These are phyloP conservation scores for Trypanosoma boissoni DNA, from an alignment of 208 protist species.

Conservation along the genomic window DNA sequence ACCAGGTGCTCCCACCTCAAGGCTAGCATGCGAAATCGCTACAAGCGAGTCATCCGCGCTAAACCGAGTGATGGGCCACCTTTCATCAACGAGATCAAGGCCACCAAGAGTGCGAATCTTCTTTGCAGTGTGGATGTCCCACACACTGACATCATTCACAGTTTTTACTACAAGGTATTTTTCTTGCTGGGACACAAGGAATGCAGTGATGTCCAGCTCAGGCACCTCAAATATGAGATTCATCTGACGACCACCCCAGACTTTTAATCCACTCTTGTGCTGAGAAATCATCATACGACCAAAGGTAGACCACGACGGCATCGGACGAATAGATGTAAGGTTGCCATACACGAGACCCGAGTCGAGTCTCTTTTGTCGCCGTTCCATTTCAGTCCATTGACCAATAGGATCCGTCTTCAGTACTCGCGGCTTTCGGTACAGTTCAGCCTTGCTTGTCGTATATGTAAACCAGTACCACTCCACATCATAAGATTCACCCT, in stretches of 20 bases:
- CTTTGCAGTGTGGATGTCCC: constrained; percentile 73
- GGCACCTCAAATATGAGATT: constrained; percentile 78
- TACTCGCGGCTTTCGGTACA: constrained; percentile 70
- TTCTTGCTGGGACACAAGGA: constrained; percentile 84
- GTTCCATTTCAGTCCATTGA: constrained; percentile 84
- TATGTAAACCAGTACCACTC: constrained; percentile 89
- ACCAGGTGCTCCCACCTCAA: constrained; percentile 42
- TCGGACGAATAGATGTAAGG: constrained; percentile 52
- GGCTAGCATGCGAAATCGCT: constrained; percentile 70
- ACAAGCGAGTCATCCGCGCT: constrained; percentile 84
- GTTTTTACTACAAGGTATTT: constrained; percentile 88
- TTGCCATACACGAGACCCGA: constrained; percentile 64
- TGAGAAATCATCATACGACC: constrained; percentile 84
- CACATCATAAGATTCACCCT: constrained; percentile 57
- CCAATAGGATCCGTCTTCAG: constrained; percentile 62
- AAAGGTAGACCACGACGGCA: constrained; percentile 85
- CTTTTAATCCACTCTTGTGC: constrained; percentile 61
- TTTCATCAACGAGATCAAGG: constrained; percentile 75
- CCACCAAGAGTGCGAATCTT: constrained; percentile 81
- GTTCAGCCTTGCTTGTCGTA: constrained; percentile 63
- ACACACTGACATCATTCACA: constrained; percentile 75
- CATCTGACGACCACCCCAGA: constrained; percentile 86
- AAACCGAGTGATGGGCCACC: constrained; percentile 86
- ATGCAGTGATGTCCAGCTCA: constrained; percentile 63
- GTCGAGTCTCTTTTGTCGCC: constrained; percentile 50